Base-by-base conservation (phyloP, 1,284 basidiomycete species). In the Bjerkandera adusta region DNA sequence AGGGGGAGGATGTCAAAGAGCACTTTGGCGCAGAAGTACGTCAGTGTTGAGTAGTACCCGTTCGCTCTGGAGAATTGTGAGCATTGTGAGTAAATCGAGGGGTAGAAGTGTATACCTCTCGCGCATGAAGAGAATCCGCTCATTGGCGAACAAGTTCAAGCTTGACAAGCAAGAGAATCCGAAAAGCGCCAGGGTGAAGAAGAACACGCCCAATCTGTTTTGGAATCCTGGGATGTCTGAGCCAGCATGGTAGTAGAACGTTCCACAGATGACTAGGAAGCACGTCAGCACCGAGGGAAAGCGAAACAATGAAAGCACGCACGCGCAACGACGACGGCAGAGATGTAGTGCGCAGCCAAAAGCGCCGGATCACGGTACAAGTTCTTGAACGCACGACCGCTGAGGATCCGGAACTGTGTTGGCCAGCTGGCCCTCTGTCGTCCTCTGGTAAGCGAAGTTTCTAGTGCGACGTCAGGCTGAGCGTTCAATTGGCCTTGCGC, bases 371-470 rank as follows among this genome's bases (percentile, higher is more conserved):
- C 94, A 29, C 96, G 81, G 64, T 95, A 94, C 49, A 98, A 68
- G 63, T 98, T 98, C 79, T 98, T 98, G 76, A 98, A 99, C n/a
- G 95, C 94, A 48, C 96, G 69, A 18, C 94, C 93, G 59, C 91
- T 95, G 57, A 99, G 67, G 51, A 98, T 93, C 61, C 79, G 79
- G 64, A 99, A 97, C 69, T 99, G 96, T 16, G 88, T 94, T 48
- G 76, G 76, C 76, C 86, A 92, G 51, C 78, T 85, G 3, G 94
- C 96, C 49, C 92, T 79, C 67, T 88, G 86, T 61, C 91, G 82
- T 2, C 89, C 89, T 25, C 85, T 71, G 56, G 95, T 66, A 46
- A 89, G 62, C 39, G 74, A 72, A 36, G 77, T 85, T 63, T 88
- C 87, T 25, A 77, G 70, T 22, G 73, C 74, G 3, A 86, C 77